Evolutionary conservation across 2,329 filamentous ascomycete genomes (phyloP).

Genomic region (Colletotrichum noveboracense): DNA sequence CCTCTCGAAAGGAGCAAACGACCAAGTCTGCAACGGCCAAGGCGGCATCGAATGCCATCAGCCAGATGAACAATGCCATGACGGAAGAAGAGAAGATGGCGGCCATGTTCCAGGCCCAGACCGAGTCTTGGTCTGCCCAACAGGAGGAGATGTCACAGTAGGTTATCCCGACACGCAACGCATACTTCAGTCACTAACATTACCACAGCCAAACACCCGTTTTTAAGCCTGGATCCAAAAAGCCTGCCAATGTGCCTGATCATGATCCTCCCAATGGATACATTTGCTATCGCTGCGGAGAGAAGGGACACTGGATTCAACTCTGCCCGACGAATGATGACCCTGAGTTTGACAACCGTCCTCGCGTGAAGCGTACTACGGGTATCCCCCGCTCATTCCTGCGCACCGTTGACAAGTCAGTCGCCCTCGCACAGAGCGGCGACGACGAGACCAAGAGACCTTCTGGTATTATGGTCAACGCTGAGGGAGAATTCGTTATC

Average conservation of each 20-base stretch:
- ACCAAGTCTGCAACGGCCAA: conserved; percentile 64
- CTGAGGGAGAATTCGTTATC: conserved; percentile 96
- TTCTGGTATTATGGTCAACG: conserved; percentile 95
- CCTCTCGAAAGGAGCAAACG: conserved; percentile 67
- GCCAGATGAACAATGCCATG: conserved; percentile 76
- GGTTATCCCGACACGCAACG: conserved; percentile 31
- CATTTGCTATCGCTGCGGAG: conserved; percentile 93
- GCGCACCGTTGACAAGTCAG: conserved; percentile 92
- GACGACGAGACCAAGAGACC: conserved; percentile 82
- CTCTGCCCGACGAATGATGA: conserved; percentile 98
- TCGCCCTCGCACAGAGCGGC: conserved; percentile 74
- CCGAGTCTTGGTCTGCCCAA: conserved; percentile 90
- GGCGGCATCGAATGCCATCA: conserved; percentile 60
- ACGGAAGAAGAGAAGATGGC: conserved; percentile 94
- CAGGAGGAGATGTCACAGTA: conserved; percentile 91
- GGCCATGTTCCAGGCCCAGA: conserved; percentile 89
- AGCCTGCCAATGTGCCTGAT: conserved; percentile 79
- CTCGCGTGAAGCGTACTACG: conserved; percentile 93
- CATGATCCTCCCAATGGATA: conserved; percentile 94
- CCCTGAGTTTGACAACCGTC: conserved; percentile 91
- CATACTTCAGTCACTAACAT: conserved; percentile 6
- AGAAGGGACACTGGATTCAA: conserved; percentile 99
- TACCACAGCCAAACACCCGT: conserved; percentile 66
- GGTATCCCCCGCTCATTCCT: conserved; percentile 96
- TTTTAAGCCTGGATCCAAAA: conserved; percentile 65